Percentiles rank a stretch among this genome's conserved stretches.
Evolutionary conservation across 1,284 basidiomycete genomes (phyloP).

Genomic region (Apiotrichum mycotoxinovorans): DNA sequence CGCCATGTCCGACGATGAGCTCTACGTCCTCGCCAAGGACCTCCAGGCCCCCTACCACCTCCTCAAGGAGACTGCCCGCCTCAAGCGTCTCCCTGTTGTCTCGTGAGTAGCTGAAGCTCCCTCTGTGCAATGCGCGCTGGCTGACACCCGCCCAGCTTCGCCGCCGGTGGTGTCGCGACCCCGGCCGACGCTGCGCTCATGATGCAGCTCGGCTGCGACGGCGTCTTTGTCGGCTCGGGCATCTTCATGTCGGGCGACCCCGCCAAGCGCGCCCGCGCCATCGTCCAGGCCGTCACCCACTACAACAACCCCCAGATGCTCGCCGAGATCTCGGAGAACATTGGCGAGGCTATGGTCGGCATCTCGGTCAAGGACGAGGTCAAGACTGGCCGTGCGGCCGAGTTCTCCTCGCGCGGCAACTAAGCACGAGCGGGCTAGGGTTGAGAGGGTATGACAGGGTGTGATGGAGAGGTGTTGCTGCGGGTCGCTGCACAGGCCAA

Average conservation of each 20-base stretch:
- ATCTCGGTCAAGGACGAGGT: constrained; percentile 49
- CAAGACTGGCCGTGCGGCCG: constrained; percentile 47
- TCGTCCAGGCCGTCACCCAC: constrained; percentile 96
- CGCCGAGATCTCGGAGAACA: constrained; percentile 74
- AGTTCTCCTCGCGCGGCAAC: constrained; percentile 17
- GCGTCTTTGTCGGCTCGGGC: constrained; percentile 92
- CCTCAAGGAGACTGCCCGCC: constrained; percentile 88
- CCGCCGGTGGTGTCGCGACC: constrained; percentile 95
- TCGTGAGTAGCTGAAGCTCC: too few relatives aligned
- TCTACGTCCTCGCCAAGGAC: constrained; percentile 89
- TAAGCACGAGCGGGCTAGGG: constrained; percentile 1
- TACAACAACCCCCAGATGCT: constrained; percentile 78
- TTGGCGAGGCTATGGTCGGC: constrained; percentile 90
- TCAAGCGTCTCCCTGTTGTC: constrained; percentile 89
- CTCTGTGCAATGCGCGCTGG: too few relatives aligned
- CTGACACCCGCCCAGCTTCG: too few relatives aligned
- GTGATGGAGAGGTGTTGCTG: too few relatives aligned
- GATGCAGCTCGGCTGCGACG: constrained; percentile 99
- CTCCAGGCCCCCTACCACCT: constrained; percentile 95
- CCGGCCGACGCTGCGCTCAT: constrained; percentile 95
- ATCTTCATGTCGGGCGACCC: constrained; percentile 85
- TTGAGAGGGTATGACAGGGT: too few relatives aligned
- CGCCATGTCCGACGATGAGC: constrained; percentile 89
- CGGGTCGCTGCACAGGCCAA: too few relatives aligned
- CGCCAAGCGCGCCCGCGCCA: constrained; percentile 89